Conservation (phyloP, 352 stramenopile genomes). For the Pythium periplocum region DNA sequence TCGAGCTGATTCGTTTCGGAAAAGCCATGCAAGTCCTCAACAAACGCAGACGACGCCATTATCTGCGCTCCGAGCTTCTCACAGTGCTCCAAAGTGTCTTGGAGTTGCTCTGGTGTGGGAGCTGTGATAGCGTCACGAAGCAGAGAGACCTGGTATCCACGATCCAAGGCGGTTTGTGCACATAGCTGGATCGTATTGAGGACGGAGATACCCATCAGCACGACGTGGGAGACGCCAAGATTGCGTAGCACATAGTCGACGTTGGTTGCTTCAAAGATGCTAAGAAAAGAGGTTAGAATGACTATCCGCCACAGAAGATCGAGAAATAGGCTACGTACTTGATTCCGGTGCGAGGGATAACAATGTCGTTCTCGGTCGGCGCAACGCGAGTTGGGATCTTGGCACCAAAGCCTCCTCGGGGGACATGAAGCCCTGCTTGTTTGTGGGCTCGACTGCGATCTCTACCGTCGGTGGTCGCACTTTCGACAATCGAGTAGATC, state of each 20-base stretch:
- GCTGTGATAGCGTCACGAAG: slow-evolving; percentile 62
- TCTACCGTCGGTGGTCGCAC: slow-evolving; percentile 73
- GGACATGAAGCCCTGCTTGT: slow-evolving; percentile 71
- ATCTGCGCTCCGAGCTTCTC: slow-evolving; percentile 18
- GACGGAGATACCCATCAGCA: slow-evolving; percentile 80
- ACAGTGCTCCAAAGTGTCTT: slow-evolving; percentile 13
- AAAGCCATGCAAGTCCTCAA: slow-evolving; percentile 15
- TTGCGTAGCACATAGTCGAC: slow-evolving; percentile 88
- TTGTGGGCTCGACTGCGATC: slow-evolving; percentile 86
- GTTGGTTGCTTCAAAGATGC: slow-evolving; percentile 86
- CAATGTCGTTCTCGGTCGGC: slow-evolving; percentile 69
- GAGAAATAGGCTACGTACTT: slow-evolving; percentile 35
- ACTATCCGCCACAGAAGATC: too few species aligned
- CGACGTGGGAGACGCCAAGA: slow-evolving; percentile 79
- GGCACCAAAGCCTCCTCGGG: slow-evolving; percentile 61
- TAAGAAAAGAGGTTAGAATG: slow-evolving; percentile 20
- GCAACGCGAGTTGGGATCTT: slow-evolving; percentile 50
- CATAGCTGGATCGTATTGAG: slow-evolving; percentile 77
- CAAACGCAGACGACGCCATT: slow-evolving; percentile 12
- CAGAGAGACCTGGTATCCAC: slow-evolving; percentile 85
- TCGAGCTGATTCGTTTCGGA: background rate
- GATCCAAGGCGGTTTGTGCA: slow-evolving; percentile 80
- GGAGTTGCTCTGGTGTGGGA: slow-evolving; percentile 9
- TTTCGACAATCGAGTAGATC: slow-evolving; percentile 88
- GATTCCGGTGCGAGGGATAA: slow-evolving; percentile 73